phyloP scores from a whole-genome alignment of 2,329 filamentous ascomycete genomes.

The Trichoderma pleuroti region DNA sequence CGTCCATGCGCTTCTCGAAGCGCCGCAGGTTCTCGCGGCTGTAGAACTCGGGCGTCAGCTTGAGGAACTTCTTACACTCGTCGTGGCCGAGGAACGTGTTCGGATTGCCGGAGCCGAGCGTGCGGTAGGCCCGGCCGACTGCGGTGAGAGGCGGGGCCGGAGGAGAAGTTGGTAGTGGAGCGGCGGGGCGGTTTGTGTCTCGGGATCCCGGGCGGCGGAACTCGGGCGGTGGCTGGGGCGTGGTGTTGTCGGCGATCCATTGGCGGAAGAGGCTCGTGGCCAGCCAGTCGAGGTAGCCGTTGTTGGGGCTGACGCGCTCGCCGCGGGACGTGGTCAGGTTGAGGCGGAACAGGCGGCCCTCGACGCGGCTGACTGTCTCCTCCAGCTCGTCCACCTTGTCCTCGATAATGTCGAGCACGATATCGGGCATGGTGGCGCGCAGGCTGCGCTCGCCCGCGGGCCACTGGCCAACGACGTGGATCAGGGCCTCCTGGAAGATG shows the following conservation, averaged over 20 bases:
- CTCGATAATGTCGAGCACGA: slow-evolving; percentile 84
- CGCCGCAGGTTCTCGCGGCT: slow-evolving; percentile 78
- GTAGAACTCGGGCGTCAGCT: slow-evolving; percentile 77
- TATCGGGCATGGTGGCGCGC: slow-evolving; percentile 66
- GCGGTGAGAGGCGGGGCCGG: slow-evolving; percentile 50
- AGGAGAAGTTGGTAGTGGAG: slow-evolving; percentile 36
- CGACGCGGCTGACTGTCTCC: slow-evolving; percentile 74
- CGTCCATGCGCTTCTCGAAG: slow-evolving; percentile 84
- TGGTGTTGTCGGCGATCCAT: slow-evolving; percentile 89
- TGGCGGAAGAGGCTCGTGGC: slow-evolving; percentile 83
- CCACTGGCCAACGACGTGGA: slow-evolving; percentile 95
- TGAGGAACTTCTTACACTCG: slow-evolving; percentile 86
- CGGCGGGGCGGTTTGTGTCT: slow-evolving; percentile 27
- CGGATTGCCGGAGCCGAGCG: slow-evolving; percentile 60
- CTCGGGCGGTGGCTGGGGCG: slow-evolving; percentile 54
- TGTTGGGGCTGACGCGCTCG: slow-evolving; percentile 75
- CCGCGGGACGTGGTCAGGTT: slow-evolving; percentile 74
- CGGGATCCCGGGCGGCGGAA: slow-evolving; percentile 29
- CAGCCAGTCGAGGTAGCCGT: slow-evolving; percentile 85
- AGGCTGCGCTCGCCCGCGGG: slow-evolving; percentile 75
- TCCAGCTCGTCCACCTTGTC: slow-evolving; percentile 92
- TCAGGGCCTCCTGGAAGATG: slow-evolving; percentile 81
- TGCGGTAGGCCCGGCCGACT: slow-evolving; percentile 71
- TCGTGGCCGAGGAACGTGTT: slow-evolving; percentile 74
- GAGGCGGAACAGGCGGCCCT: slow-evolving; percentile 77